Conservation (phyloP, 345 rosid species). For the Microcos paniculata region DNA sequence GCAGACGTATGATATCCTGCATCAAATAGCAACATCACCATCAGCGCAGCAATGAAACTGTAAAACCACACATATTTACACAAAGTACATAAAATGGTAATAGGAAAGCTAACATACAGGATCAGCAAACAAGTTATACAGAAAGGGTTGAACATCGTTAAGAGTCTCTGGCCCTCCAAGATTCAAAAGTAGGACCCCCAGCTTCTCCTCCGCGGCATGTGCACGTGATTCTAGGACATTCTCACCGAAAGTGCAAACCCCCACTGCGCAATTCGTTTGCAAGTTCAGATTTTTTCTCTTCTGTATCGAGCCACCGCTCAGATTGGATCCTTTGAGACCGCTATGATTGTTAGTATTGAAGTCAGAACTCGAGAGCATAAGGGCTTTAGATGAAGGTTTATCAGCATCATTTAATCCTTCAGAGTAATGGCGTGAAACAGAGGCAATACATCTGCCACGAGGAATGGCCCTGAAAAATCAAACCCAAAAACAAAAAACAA, state of each 20-base stretch:
- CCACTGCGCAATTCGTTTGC: slow-evolving; percentile 1
- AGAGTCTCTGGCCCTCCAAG: slow-evolving; percentile 90
- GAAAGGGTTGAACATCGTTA: slow-evolving; percentile 53
- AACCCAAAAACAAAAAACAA: not conserved
- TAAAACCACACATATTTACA: not conserved
- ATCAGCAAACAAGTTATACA: slow-evolving; percentile 85
- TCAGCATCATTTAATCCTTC: not conserved
- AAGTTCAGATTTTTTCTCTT: not conserved
- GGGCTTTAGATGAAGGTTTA: too few relatives aligned
- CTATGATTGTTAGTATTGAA: not conserved
- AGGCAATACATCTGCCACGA: not conserved
- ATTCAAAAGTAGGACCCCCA: slow-evolving; percentile 73
- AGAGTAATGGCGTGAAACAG: not conserved
- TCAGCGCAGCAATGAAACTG: not conserved
- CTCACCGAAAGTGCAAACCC: slow-evolving; percentile 6
- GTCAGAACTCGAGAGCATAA: not conserved
- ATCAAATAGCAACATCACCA: slow-evolving; percentile 3
- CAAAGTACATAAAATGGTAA: not conserved
- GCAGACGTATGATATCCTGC: slow-evolving; percentile 90
- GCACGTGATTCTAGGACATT: not conserved
- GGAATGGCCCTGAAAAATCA: not conserved
- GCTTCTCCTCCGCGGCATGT: slow-evolving; percentile 23
- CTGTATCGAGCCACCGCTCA: not conserved
- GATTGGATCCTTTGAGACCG: slow-evolving; percentile 7
- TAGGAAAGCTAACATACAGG: slow-evolving; percentile 47